Base-by-base conservation (phyloP, 2,329 filamentous ascomycete genomes). In the Cladophialophora yegresii region DNA sequence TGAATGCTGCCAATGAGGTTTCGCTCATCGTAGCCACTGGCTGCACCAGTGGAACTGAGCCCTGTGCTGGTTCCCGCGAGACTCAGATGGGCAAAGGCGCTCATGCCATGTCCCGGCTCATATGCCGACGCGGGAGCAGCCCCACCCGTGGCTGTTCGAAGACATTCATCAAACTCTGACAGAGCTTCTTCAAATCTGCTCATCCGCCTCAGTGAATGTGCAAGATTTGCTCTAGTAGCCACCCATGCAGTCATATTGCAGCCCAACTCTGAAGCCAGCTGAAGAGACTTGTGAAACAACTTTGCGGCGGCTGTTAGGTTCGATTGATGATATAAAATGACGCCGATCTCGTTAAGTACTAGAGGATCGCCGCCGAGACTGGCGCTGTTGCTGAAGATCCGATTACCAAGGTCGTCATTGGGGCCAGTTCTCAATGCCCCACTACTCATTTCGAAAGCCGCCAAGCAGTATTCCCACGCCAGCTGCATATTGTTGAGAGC, bases 251-350 rank as follows among this genome's bases (percentile, higher is more conserved):
- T 85, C 0, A 91, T 87, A 67, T 96, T 91, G 61, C 91, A 89
- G 67, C 92, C 89, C 67, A 96, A 92, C 43, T 93, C 88, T 3
- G 87, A 84, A 1, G 92, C 90, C 59, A 96, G 86, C 54, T 84
- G 81, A 20, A 99, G 84, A 0, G 95, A 91, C 66, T 88, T 85
- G 7, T 83, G 83, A 76, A 99, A 98, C 67, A 93, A 85, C 32
- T 86, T 83, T 9, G 91, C 86, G 0, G 95, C 92, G 26, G 90
- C 87, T 64, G 87, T 83, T 6, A 92, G 85, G 57, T 90, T 85
- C 70, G 91, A 88, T 75, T 97, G 92, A 75, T 98, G 92, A 74
- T 96, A 99, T 69, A 92, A 89, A n/a, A 97, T 92, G 3, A 98
- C 88, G 3, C 93, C 96, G 79, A 98, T 89, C 78, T 99, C 95